Conservation (phyloP, 2,329 filamentous ascomycete species). For the Rhynchosporium agropyri region DNA sequence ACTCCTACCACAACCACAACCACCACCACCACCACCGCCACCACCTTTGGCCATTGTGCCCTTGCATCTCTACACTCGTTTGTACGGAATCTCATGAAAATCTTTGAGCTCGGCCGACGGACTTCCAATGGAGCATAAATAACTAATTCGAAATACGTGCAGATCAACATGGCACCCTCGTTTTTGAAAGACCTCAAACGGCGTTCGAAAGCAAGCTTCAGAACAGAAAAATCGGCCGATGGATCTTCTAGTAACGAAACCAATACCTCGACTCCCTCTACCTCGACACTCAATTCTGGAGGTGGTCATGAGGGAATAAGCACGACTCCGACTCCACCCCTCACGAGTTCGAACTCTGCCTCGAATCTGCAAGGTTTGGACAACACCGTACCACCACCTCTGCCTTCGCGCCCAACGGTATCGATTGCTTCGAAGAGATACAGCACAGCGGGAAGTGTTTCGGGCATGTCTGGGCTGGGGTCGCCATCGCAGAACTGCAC, state of each 20-base stretch:
- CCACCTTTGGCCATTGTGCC: not conserved
- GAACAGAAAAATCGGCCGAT: constrained; percentile 63
- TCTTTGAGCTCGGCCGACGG: not conserved
- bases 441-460: constrained; percentile 52
- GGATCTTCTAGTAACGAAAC: constrained; percentile 54
- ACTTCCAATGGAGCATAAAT: constrained; percentile 6
- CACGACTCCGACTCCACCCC: constrained; percentile 53
- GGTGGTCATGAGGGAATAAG: constrained; percentile 47
- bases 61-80: constrained; percentile 19
- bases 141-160: constrained; percentile 3
- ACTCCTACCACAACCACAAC: too few relatives aligned
- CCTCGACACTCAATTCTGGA: constrained; percentile 62
- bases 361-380: constrained; percentile 64
- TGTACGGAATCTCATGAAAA: constrained; percentile 10
- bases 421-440: constrained; percentile 54
- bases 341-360: constrained; percentile 53
- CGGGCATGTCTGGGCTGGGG: constrained; percentile 64
- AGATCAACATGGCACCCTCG: constrained; percentile 55
- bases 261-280: constrained; percentile 56
- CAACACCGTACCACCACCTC: constrained; percentile 49
- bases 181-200: constrained; percentile 79
- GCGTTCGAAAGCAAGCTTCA: constrained; percentile 75
- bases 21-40: not conserved
- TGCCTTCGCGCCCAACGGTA: constrained; percentile 50
- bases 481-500: constrained; percentile 56